Conservation (phyloP, 148 eudicot species). For the Nepenthes mirabilis region DNA sequence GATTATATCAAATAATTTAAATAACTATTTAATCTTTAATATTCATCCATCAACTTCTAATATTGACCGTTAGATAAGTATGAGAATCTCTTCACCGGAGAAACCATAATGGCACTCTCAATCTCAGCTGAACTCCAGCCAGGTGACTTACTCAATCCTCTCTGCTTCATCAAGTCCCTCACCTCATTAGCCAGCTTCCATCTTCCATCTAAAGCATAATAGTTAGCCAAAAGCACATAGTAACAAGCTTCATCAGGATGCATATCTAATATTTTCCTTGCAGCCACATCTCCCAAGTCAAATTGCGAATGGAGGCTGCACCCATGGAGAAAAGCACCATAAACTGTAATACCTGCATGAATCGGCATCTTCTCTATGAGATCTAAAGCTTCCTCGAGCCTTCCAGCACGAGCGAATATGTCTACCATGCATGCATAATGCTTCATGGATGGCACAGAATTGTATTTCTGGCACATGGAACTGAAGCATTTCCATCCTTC, state of each 20-base stretch:
- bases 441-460: slow-evolving; percentile 47
- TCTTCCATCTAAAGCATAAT: slow-evolving; percentile 49
- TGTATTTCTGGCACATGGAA: slow-evolving; percentile 45
- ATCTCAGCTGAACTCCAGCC: slow-evolving; percentile 48
- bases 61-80: too few species aligned
- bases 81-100: too few species aligned
- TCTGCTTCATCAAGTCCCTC: slow-evolving; percentile 48
- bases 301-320: slow-evolving; percentile 60
- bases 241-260: slow-evolving; percentile 62
- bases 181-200: slow-evolving; percentile 52
- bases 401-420: slow-evolving; percentile 58
- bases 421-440: slow-evolving; percentile 77
- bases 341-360: slow-evolving; percentile 38
- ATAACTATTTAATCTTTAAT: too few species aligned
- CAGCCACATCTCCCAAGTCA: slow-evolving; percentile 62
- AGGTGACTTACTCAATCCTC: slow-evolving; percentile 53
- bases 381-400: slow-evolving; percentile 58
- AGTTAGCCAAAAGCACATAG: slow-evolving; percentile 49
- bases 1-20: too few species aligned
- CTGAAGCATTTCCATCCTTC: slow-evolving; percentile 61
- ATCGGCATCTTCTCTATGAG: slow-evolving; percentile 50
- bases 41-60: too few species aligned
- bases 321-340: slow-evolving; percentile 76
- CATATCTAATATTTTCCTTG: slow-evolving; percentile 50
- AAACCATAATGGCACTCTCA: slow-evolving; percentile 1